Percentiles rank a stretch among this genome's conserved stretches.
Conservation (phyloP, 2,329 filamentous ascomycete genomes). For the Epicoccum nigrum region DNA sequence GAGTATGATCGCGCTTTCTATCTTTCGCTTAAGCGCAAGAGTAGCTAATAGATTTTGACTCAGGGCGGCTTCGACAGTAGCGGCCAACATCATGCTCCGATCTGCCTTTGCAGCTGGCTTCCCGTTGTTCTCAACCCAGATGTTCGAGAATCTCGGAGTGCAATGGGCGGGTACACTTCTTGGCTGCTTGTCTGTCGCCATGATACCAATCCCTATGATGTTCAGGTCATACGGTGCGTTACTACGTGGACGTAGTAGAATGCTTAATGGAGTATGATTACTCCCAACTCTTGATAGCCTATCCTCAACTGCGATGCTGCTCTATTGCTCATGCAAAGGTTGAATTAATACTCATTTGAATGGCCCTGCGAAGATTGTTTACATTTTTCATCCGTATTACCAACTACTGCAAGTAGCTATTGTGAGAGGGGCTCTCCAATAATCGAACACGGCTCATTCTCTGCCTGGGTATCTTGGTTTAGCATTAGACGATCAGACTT, state of each 20-base stretch:
- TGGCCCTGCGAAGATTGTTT: no score
- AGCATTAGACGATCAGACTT: no score
- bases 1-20: neutral
- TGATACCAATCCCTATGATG: conserved; percentile 3
- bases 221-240: neutral
- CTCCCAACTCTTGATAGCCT: no score
- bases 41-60: neutral
- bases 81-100: conserved; percentile 6
- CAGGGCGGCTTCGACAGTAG: conserved; percentile 4
- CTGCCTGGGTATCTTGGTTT: no score
- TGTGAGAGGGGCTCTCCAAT: no score
- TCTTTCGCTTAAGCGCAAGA: no score
- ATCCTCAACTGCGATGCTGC: no score
- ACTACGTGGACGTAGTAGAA: neutral
- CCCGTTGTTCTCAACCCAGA: neutral
- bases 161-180: conserved; percentile 8
- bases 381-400: no score
- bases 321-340: no score
- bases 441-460: no score
- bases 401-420: no score
- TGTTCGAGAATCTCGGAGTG: conserved; percentile 3
- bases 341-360: no score
- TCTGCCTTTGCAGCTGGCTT: conserved; percentile 5
- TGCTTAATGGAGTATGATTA: neutral
- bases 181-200: neutral